Percentiles rank a stretch among this genome's conserved stretches.
Evolutionary conservation across 345 rosid genomes (phyloP).

Genomic region (Arabis alpina): DNA sequence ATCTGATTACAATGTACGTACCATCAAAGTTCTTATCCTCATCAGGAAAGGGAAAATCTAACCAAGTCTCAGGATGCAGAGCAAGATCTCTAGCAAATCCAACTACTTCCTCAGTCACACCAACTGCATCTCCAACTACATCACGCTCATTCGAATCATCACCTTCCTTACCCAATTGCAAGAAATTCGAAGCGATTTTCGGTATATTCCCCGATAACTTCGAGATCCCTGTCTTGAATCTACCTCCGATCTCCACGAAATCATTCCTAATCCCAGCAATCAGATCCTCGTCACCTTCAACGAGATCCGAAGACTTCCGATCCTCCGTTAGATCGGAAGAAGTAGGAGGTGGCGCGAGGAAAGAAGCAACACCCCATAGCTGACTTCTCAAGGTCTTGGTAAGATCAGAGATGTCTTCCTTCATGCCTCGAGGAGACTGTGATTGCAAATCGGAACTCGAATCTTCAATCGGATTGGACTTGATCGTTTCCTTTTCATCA

Average conservation of each 20-base stretch:
- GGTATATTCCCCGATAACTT: constrained; percentile 68
- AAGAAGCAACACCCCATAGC: constrained; percentile 93
- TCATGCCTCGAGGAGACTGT: constrained; percentile 71
- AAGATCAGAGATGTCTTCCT: constrained; percentile 82
- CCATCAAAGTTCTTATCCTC: constrained; percentile 82
- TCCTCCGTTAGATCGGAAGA: constrained; percentile 38
- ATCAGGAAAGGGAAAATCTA: constrained; percentile 86
- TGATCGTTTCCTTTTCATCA: constrained; percentile 35
- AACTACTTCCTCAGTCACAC: constrained; percentile 86
- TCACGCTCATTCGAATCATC: constrained; percentile 33
- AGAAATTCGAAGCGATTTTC: constrained; percentile 53
- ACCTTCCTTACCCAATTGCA: constrained; percentile 52
- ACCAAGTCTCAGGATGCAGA: constrained; percentile 96
- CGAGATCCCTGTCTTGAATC: constrained; percentile 61
- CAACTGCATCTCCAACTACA: constrained; percentile 46
- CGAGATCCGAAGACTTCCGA: constrained; percentile 42
- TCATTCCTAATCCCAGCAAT: constrained; percentile 42
- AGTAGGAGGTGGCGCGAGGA: constrained; percentile 71
- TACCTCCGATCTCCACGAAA: constrained; percentile 57
- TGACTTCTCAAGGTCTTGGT: constrained; percentile 72
- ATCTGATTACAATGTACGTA: constrained; percentile 41
- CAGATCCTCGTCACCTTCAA: constrained; percentile 37
- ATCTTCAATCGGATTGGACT: background rate
- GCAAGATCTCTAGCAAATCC: constrained; percentile 85
- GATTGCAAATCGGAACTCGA: constrained; percentile 36